Conservation (phyloP, 495 filamentous ascomycete species). For the Daldinia grandis region DNA sequence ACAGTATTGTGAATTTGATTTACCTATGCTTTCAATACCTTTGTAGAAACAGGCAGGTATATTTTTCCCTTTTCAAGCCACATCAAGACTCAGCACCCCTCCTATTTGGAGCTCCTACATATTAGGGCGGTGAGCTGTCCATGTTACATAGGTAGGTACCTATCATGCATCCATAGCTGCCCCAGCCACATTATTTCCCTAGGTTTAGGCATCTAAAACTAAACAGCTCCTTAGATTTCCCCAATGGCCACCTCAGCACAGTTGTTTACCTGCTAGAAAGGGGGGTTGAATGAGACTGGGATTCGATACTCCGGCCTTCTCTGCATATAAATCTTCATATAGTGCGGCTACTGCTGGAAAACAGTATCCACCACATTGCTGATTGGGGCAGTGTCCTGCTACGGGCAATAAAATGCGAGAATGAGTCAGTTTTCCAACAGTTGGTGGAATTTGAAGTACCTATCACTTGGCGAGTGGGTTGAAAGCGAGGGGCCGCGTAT, state of each 20-base stretch:
- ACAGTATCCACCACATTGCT: background rate
- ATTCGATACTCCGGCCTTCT: background rate
- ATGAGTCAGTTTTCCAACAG: background rate
- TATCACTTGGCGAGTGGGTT: background rate
- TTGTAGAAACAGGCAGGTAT: no score
- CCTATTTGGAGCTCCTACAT: no score
- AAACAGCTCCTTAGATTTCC: no score
- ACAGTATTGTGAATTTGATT: no score
- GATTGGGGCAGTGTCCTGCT: background rate
- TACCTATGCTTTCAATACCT: no score
- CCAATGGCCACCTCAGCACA: background rate
- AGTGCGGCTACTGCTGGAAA: background rate
- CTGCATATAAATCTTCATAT: background rate
- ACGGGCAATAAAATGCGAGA: background rate
- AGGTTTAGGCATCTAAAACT: no score
- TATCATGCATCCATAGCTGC: no score
- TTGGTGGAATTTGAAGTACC: background rate
- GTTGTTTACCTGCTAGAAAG: background rate
- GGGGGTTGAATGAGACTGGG: background rate
- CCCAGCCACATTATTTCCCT: no score
- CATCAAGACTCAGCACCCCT: no score
- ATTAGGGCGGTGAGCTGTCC: no score
- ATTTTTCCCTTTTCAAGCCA: no score
- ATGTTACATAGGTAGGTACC: no score
- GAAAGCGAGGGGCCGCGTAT: background rate